Base-by-base conservation (phyloP, 495 filamentous ascomycete species). In the Hypomontagnella monticulosa region DNA sequence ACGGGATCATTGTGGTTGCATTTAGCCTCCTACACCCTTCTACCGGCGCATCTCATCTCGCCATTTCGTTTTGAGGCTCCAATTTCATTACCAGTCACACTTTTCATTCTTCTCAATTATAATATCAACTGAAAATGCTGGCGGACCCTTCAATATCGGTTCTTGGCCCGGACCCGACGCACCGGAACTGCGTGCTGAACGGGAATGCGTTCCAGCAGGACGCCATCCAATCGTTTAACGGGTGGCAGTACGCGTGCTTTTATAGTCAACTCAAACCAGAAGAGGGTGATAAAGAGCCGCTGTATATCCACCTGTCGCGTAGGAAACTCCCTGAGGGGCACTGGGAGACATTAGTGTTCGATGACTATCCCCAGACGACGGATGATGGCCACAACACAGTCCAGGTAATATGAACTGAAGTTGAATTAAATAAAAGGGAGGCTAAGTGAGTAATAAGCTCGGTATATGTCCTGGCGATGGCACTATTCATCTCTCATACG, bases 331-430 rank as follows among this genome's bases (percentile, higher is more conserved):
- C 73, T 1, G 47, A 47, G 0, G 67, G 74, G 0, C 42, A 23
- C 0, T 83, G 81, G 81, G 73, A 84, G 57, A 74, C 76, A 4
- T 32, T 80, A 14, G 67, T 73, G 16, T 77, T 84, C n/a, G 67
- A 69, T 1, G 81, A 82, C 69, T 84, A 84, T 55, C 63, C 75
- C 12, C 81, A 84, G 63, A 82, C 78, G 4, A 73, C 74, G 1
- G 76, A 83, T 33, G 81, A 84, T 47, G 78, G 75, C 0, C 81
- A 84, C 53, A 84, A 84, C 43, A 82, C 78, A 8, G 73, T 83
- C 41, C 80, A 80, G 72, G 70, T 74, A 69, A 67, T 23, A 55
- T 43, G 16, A 54, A 19, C 20, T 33, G 10, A 1, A n/a, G 34
- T 48, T 4, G 16, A 11, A 61, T 40, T 11, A n/a, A 12, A 37